phyloP scores from a whole-genome alignment of 73 alveolate species.

The Durusdinium trenchii region DNA sequence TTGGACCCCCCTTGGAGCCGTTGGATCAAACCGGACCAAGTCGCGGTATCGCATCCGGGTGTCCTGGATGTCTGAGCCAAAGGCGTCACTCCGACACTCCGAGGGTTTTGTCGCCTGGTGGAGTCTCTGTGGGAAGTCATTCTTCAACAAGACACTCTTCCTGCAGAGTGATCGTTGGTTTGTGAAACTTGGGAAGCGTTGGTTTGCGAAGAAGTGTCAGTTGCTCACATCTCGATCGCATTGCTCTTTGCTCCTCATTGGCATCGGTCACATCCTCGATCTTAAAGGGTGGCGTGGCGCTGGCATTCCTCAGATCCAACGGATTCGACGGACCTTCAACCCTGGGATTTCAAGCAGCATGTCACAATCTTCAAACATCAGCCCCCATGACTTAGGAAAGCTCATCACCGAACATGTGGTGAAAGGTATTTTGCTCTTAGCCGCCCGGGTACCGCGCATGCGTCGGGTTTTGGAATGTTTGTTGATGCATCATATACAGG shows the following conservation, averaged over 20 bases:
- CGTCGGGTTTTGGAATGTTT: too few relatives aligned
- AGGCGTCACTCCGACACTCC: background rate
- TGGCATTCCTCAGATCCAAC: conserved; percentile 80
- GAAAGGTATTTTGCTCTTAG: too few relatives aligned
- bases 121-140: background rate
- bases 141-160: background rate
- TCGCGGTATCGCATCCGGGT: conserved; percentile 81
- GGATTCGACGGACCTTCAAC: too few relatives aligned
- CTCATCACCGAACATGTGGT: too few relatives aligned
- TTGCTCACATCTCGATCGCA: background rate
- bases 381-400: too few relatives aligned
- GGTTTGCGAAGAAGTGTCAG: background rate
- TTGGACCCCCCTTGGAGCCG: background rate
- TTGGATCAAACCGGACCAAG: background rate
- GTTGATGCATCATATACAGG: too few relatives aligned
- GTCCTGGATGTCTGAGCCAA: background rate
- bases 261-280: conserved; percentile 91
- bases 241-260: conserved; percentile 10
- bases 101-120: background rate
- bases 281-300: conserved; percentile 86
- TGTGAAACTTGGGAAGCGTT: background rate
- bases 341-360: too few relatives aligned
- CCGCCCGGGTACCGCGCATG: too few relatives aligned
- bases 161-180: background rate
- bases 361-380: too few relatives aligned